Percentiles rank a stretch among this genome's conserved stretches.
phyloP scores from a whole-genome alignment of 2,329 filamentous ascomycete species.

The Chalara sp. region DNA sequence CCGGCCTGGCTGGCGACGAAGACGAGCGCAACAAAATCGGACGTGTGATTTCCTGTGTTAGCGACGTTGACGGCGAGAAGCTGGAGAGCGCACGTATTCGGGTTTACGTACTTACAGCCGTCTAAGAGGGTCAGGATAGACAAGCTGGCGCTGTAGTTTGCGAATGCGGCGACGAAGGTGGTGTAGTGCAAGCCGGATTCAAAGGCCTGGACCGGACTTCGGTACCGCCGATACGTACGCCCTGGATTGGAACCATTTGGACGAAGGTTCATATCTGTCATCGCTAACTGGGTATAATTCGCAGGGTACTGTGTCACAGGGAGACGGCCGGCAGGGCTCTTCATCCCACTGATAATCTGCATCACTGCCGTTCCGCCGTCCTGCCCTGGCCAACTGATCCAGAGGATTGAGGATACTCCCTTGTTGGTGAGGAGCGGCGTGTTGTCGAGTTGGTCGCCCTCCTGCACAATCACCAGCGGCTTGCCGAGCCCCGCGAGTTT shows the following conservation, averaged over 20 bases:
- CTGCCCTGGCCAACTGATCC: slow-evolving; percentile 55
- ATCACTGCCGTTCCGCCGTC: slow-evolving; percentile 49
- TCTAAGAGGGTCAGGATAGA: slow-evolving; percentile 4
- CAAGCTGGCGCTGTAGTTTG: background rate
- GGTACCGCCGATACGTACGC: slow-evolving; percentile 54
- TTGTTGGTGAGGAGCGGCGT: slow-evolving; percentile 38
- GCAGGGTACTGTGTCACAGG: slow-evolving; percentile 49
- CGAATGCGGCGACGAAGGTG: slow-evolving; percentile 4
- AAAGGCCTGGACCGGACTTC: slow-evolving; percentile 42
- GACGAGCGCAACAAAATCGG: slow-evolving; percentile 45
- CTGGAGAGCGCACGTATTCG: slow-evolving; percentile 24
- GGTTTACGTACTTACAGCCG: background rate
- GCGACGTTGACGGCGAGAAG: slow-evolving; percentile 33
- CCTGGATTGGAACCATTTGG: slow-evolving; percentile 30
- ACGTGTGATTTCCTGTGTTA: slow-evolving; percentile 42
- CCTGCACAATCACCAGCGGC: slow-evolving; percentile 43
- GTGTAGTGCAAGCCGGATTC: slow-evolving; percentile 39
- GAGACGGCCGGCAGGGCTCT: slow-evolving; percentile 34
- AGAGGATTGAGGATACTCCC: slow-evolving; percentile 45
- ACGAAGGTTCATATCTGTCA: slow-evolving; percentile 50
- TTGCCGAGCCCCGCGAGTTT: slow-evolving; percentile 39
- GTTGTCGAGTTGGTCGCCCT: slow-evolving; percentile 46
- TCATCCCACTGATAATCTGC: slow-evolving; percentile 43
- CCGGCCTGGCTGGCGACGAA: slow-evolving; percentile 42
- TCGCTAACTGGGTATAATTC: slow-evolving; percentile 43